Base-by-base conservation (phyloP, 75 land plant genomes). In the Azolla pinnata region DNA sequence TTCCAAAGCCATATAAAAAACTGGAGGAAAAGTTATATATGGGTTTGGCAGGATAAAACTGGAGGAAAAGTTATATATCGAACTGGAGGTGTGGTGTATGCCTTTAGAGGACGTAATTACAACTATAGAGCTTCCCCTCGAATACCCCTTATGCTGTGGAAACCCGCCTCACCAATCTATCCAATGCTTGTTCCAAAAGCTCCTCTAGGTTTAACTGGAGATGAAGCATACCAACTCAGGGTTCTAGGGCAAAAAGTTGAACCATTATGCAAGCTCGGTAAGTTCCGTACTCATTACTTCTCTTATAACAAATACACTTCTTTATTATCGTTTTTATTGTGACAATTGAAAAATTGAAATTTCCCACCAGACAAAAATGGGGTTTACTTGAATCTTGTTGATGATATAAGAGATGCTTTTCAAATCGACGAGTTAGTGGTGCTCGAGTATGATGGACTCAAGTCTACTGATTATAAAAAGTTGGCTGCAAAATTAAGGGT, bases 401-500 rank as follows among this genome's bases (percentile, higher is more conserved):
- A 66, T 1, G 44, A 74, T 20, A 82, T 93, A 23, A 81, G 68
- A 57, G 81, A 78, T 34, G 95, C 95, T 30, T 93, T 93, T 79
- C 71, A 81, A 71, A 85, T 58, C 19, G 86, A 81, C 71, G 98
- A 93, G 35, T 61, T 93, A 48, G 98, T 83, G 34, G 69, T 85
- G 44, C 71, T 93, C 9, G 78, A 88, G 58, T 93, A 96, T 59
- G 60, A 63, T 62, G 85, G 86, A 7, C 29, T 93, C 77, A 85
- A 93, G 35, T 66, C 63, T n/a, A 81, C 81, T 55, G 95, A 88
- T 63, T 85, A 59, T 73, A 70, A 73, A 32, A 93, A 83, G 62
- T 88, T 93, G 27, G 98, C 87, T 49, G 98, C 75, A 33, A 93
- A 93, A 58, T 84, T 93, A 23, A 78, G 73, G 90, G 98, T 93